phyloP scores from a whole-genome alignment of 2,329 filamentous ascomycete species.

The Salinomyces thailandicus region DNA sequence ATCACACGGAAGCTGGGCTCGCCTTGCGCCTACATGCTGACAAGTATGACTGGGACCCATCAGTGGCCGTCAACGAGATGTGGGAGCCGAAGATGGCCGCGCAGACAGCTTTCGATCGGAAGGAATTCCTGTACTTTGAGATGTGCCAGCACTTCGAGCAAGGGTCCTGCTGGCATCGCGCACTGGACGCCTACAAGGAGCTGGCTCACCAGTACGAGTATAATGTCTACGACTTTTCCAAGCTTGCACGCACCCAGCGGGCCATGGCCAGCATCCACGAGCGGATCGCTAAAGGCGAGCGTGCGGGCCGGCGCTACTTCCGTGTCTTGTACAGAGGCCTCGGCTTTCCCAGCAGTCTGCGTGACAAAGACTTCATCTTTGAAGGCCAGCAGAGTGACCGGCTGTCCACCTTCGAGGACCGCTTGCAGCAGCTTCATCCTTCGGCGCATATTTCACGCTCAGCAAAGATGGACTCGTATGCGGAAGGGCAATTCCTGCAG shows the following conservation, averaged over 20 bases:
- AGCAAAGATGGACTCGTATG: conserved; percentile 55
- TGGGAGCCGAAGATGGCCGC: conserved; percentile 66
- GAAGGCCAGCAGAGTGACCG: conserved; percentile 71
- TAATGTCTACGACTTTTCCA: conserved; percentile 81
- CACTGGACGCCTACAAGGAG: conserved; percentile 78
- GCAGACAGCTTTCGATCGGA: conserved; percentile 83
- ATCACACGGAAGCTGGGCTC: conserved; percentile 78
- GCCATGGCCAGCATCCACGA: conserved; percentile 92
- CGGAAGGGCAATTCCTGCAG: conserved; percentile 84
- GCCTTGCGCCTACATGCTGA: conserved; percentile 85
- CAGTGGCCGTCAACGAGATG: conserved; percentile 53
- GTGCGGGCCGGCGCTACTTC: conserved; percentile 75
- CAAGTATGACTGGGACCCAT: conserved; percentile 81
- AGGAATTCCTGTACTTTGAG: conserved; percentile 82
- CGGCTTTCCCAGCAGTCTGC: conserved; percentile 68
- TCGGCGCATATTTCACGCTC: conserved; percentile 64
- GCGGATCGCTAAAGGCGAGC: conserved; percentile 70
- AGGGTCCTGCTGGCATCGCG: conserved; percentile 86
- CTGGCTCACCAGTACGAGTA: conserved; percentile 83
- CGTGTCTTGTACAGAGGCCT: conserved; percentile 81
- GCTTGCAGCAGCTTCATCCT: conserved; percentile 84
- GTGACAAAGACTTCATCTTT: conserved; percentile 88
- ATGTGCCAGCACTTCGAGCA: conserved; percentile 95
- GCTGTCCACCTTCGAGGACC: conserved; percentile 72
- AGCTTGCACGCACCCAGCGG: conserved; percentile 77